Evolutionary conservation across 2,329 filamentous ascomycete genomes (phyloP).

Genomic region (Rhynchosporium agropyri): DNA sequence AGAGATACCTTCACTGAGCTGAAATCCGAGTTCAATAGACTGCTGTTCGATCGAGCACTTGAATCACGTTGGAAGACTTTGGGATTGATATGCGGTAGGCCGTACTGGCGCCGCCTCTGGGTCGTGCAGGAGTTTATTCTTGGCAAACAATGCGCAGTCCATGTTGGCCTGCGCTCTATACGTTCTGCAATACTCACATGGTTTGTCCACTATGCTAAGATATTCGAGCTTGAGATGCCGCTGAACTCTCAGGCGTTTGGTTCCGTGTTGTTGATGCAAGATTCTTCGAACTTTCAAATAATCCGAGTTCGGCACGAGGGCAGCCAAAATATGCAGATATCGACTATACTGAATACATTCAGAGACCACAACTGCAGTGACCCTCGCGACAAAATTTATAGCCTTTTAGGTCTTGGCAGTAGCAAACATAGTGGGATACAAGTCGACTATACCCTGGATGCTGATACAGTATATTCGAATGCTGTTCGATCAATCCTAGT

Average conservation of each 20-base stretch:
- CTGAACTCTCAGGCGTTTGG: neutral
- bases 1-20: neutral
- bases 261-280: neutral
- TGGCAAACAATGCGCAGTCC: neutral
- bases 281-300: neutral
- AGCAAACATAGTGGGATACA: neutral
- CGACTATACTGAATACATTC: neutral
- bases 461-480: neutral
- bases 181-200: neutral
- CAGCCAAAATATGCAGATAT: neutral
- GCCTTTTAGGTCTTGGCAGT: neutral
- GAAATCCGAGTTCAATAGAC: neutral
- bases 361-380: neutral
- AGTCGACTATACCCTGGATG: neutral
- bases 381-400: neutral
- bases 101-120: slow-evolving; percentile 4
- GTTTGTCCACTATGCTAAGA: neutral
- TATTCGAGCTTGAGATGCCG: neutral
- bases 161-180: neutral
- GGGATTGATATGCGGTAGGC: neutral
- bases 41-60: neutral
- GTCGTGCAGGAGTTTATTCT: slow-evolving; percentile 4
- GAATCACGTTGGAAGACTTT: neutral
- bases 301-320: neutral
- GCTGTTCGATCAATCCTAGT: neutral